Base-by-base conservation (phyloP, 1,139 yeast genomes). In the Candida freyschussii region DNA sequence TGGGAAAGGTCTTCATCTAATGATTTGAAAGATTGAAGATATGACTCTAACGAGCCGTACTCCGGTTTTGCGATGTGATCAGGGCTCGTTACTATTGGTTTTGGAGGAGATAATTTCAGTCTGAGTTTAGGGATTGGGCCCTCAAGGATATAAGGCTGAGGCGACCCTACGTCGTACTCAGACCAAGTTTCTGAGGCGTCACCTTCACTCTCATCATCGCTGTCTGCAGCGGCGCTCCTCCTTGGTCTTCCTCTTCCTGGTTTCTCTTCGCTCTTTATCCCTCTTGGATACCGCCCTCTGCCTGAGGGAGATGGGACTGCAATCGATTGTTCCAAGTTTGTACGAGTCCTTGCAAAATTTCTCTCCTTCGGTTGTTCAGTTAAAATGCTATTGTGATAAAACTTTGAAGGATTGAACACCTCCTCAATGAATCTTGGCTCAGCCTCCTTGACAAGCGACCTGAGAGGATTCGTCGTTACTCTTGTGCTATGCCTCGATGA, bases 81-180 rank as follows among this genome's bases (percentile, higher is more conserved):
- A 2, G 96, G 96, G 52, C 86, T 89, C 0, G 94, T 80, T 5
- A 85, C 67, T 7, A 73, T 58, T 17, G 80, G 81, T 9, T 69
- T 67, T 1, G 86, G 82, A 6, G 75, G 62, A 3, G 71, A 52
- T 30, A 66, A 66, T 24, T 63, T 69, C 14, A 83, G 48, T 8
- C 62, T 64, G 12, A 79, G 40, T 45, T 53, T 44, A 21, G 65
- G 68, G 5, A 49, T 32, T 30, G 44, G 34, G 5, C 43, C 43
- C n/a, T 34, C 29, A 7, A 27, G 24, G 21, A 44, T 35, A 7
- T 37, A 34, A 4, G 39, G 39, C 7, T 24, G 29, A n/a, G 39
- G 34, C 3, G 43, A 30, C 6, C 47, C 52, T 7, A 43, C 37
- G 21, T 52, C 45, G 25, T 40, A 38, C 21, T 40, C 44, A 6